Evolutionary conservation across 1,284 basidiomycete genomes (phyloP), one percentile per base, ranked within the genome.

Genomic region (Boletus albobrunnescens): DNA sequence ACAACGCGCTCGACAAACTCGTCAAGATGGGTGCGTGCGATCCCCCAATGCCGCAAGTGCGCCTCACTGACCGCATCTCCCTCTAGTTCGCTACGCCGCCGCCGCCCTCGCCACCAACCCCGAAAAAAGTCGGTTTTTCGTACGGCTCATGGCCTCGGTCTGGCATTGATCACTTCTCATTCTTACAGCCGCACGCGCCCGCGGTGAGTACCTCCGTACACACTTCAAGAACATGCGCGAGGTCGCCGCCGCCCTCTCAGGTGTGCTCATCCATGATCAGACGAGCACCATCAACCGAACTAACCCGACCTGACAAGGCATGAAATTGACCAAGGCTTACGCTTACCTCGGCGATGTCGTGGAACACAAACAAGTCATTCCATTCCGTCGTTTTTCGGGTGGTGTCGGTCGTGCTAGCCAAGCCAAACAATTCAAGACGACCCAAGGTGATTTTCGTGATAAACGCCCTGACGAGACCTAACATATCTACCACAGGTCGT

Each of bases 141-240:
- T 44, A 11, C 36, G 20, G 11, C 13, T 36, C 33, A 22, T 28
- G 5, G 0, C 22, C 6, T 35, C 40, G 37, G 53, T 54, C 53
- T 57, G 49, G 53, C 45, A 49, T 51, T 55, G 32, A 44, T 36
- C 41, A 31, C 10, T 3, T 30, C 44, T 52, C 51, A 52, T 38
- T 57, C 38, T 43, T 56, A 44, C 65, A 94, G 91, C 89, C 71
- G 85, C 93, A 65, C 87, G 83, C 68, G 90, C 94, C 55, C 88
- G 91, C 67, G 94, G 94, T 65, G 89, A 94, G 77, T 96, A 98
- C 81, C 84, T 98, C 68, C 91, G 94, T 63, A 96, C 95, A 51
- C 96, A 99, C 79, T 99, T 97, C 86, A 99, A 99, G 89, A 99
- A 99, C 84, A 98, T 97, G 84, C 90, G 94, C 63, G 93, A 93